Conservation (phyloP, 768 basidiomycete genomes). For the Termitomyces titanicus region DNA sequence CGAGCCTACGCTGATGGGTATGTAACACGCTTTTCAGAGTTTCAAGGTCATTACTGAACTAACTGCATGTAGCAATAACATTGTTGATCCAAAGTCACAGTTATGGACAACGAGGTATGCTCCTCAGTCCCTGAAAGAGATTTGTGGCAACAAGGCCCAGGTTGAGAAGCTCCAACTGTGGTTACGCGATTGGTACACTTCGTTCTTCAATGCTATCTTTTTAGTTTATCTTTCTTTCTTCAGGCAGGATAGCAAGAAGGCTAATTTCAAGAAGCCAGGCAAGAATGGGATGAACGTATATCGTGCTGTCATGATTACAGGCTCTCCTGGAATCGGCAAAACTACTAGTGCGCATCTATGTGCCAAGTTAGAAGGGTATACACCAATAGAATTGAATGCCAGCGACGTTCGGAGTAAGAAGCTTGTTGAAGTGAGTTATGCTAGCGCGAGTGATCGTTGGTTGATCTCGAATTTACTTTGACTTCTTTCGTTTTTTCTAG, state of each 20-base stretch:
- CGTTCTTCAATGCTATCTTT: background rate
- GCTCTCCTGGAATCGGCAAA: conserved; percentile 96
- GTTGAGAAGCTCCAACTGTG: conserved; percentile 88
- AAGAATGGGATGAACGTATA: conserved; percentile 85
- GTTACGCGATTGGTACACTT: conserved; percentile 82
- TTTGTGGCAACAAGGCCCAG: conserved; percentile 92
- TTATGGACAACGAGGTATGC: conserved; percentile 97
- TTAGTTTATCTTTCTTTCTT: background rate
- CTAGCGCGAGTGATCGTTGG: background rate
- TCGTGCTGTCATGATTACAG: conserved; percentile 87
- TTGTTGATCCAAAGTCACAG: conserved; percentile 51
- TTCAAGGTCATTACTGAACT: background rate
- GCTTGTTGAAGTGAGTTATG: conserved; percentile 73
- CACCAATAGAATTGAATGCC: conserved; percentile 93
- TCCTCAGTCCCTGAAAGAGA: conserved; percentile 79
- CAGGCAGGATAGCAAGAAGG: conserved; percentile 74
- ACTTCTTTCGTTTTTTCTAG: conserved; percentile 32
- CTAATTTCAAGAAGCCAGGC: conserved; percentile 90
- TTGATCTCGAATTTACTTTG: background rate
- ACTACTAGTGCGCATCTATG: conserved; percentile 94
- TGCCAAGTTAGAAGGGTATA: conserved; percentile 87
- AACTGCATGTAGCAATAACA: conserved; percentile 22
- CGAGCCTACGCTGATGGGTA: conserved; percentile 24
- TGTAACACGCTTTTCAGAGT: background rate
- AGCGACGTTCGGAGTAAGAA: conserved; percentile 96